These are phyloP conservation scores for Irpex sp. DNA, from an alignment of 1,284 basidiomycete species.

Conservation along the genomic window DNA sequence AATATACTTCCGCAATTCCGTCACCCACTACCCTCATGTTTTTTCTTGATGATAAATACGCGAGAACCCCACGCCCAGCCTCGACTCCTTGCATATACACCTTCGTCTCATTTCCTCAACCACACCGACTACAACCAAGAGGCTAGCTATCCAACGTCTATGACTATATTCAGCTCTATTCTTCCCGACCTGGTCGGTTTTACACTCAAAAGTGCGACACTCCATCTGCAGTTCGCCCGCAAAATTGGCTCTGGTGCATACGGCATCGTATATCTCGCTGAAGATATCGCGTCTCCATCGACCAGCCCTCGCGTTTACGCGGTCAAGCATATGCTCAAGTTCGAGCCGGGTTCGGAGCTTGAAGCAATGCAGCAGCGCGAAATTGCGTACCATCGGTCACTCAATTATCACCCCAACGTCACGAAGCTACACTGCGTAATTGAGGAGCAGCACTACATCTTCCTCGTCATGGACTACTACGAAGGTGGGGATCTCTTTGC, in stretches of 20 bases:
- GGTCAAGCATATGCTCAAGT: conserved; percentile 62
- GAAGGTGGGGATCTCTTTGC: conserved; percentile 63
- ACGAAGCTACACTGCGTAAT: conserved; percentile 57
- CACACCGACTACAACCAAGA: too few relatives aligned
- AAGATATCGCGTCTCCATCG: conserved; percentile 32
- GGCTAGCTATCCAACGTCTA: conserved; percentile 4
- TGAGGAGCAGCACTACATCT: conserved; percentile 52
- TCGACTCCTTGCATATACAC: too few relatives aligned
- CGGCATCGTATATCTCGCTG: conserved; percentile 63
- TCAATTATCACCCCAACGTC: conserved; percentile 53
- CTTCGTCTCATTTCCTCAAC: too few relatives aligned
- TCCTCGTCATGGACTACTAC: conserved; percentile 60
- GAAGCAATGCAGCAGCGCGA: conserved; percentile 27
- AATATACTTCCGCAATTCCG: not conserved
- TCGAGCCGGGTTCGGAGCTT: conserved; percentile 58
- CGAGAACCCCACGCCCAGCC: not conserved
- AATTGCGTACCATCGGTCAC: conserved; percentile 45
- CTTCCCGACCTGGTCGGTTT: conserved; percentile 25
- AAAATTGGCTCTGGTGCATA: conserved; percentile 63
- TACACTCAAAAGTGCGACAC: conserved; percentile 14
- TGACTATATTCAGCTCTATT: conserved; percentile 24
- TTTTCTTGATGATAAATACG: not conserved
- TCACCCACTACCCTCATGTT: not conserved
- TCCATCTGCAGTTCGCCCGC: conserved; percentile 39
- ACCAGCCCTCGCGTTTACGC: conserved; percentile 35